These are phyloP conservation scores for Alternaria sp. DNA, from an alignment of 2,329 filamentous ascomycete species.

Conservation along the genomic window DNA sequence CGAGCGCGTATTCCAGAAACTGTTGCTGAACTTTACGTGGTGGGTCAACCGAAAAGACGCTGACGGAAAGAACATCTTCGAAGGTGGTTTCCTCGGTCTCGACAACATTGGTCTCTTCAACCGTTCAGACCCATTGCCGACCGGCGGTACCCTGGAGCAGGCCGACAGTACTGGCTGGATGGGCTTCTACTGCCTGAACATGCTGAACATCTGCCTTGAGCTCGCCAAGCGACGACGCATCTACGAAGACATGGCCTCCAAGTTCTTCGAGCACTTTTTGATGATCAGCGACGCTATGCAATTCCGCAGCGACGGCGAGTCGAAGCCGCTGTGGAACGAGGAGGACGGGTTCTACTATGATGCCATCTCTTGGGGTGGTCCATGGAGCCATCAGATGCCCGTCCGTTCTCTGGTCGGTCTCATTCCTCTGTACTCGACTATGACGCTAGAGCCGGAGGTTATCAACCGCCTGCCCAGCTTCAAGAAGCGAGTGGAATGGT, in stretches of 20 bases:
- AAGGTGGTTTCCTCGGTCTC: conserved; percentile 91
- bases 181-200: conserved; percentile 95
- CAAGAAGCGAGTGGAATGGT: conserved; percentile 93
- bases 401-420: conserved; percentile 91
- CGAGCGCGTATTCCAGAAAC: conserved; percentile 94
- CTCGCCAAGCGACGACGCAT: conserved; percentile 92
- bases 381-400: conserved; percentile 90
- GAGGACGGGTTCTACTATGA: conserved; percentile 98
- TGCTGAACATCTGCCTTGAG: conserved; percentile 96
- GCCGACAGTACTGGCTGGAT: conserved; percentile 99
- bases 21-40: conserved; percentile 97
- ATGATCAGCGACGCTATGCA: conserved; percentile 97
- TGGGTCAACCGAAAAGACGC: conserved; percentile 97
- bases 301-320: conserved; percentile 69
- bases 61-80: conserved; percentile 96
- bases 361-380: conserved; percentile 93
- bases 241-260: conserved; percentile 95
- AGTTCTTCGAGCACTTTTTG: conserved; percentile 99
- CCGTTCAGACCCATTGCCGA: conserved; percentile 91
- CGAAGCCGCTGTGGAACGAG: conserved; percentile 93
- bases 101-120: conserved; percentile 99
- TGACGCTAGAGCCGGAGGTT: conserved; percentile 91
- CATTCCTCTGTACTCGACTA: conserved; percentile 89
- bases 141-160: conserved; percentile 91
- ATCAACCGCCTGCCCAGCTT: conserved; percentile 91